Evolutionary conservation across 352 stramenopile genomes (phyloP), one percentile per base, ranked within the genome.

Genomic region (Pythium vanterpoolii): DNA sequence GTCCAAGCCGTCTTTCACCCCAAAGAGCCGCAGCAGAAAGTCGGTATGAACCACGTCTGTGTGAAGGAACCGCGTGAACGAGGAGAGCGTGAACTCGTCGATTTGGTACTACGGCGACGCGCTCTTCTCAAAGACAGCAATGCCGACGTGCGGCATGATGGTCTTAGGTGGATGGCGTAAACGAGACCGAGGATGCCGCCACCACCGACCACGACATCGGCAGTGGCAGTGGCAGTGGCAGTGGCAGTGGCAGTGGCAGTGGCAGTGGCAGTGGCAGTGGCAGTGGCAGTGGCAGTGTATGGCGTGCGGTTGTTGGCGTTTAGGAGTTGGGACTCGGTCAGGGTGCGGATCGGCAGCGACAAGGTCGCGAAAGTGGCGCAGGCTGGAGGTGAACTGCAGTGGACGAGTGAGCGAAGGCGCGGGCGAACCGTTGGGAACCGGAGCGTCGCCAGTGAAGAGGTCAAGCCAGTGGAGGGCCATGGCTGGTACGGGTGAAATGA

Each of bases 111-210:
- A n/a, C 19, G 53, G 53, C 18, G 53, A 43, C 40, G 27, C n/a
- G 19, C 28, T 52, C 53, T 60, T 60, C 23, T 60, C 53, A 21
- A 60, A 52, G 1, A 60, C 53, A 7, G 40, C 53, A 19, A 60
- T 52, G 39, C 52, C 40, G 4, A 52, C n/a, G 16, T 51, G 39
- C 40, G 53, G 53, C 53, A 45, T 45, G 40, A 60, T 52, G 28
- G n/a, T 60, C 42, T 60, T 60, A 60, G 53, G 40, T 60, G 53
- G 40, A 60, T 60, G 4, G 53, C 53, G 42, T 60, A 60, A 28
- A 51, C 48, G 26, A 47, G 50, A 1, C 50, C 50, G 38, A 58
- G 33, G 36, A 58, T 38, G 36, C 50, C 50, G 24, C 50, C 50
- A 8, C 50, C 50, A 16, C 36, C 50, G 36, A 58, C 50, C 14